Evolutionary conservation across 345 rosid genomes (phyloP).

Genomic region (Mercurialis annua): DNA sequence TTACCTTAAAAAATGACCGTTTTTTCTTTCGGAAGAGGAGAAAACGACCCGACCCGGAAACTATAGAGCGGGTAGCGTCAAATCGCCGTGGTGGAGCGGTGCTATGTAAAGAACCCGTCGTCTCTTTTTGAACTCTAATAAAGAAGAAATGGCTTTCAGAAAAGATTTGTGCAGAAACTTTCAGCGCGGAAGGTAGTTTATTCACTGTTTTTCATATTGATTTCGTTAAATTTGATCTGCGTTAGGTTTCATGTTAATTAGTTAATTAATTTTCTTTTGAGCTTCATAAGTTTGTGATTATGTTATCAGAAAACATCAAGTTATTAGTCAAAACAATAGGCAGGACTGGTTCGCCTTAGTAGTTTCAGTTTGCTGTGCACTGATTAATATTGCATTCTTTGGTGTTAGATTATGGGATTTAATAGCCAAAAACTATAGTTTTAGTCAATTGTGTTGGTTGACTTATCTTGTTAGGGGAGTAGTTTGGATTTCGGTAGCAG

Average conservation of each 20-base stretch:
- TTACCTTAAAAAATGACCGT: too few relatives aligned
- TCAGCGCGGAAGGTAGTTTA: slow-evolving; percentile 80
- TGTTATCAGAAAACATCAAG: background rate
- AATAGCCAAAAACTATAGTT: slow-evolving; percentile 8
- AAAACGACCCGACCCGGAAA: too few relatives aligned
- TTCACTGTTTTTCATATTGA: background rate
- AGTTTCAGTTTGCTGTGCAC: slow-evolving; percentile 42
- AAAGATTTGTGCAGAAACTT: slow-evolving; percentile 70
- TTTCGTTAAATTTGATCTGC: background rate
- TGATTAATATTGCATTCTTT: slow-evolving; percentile 38
- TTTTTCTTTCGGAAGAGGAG: too few relatives aligned
- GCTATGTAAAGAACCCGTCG: too few relatives aligned
- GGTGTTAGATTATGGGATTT: slow-evolving; percentile 41
- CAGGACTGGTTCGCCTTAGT: background rate
- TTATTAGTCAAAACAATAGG: background rate
- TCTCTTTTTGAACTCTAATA: too few relatives aligned
- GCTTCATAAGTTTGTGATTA: background rate
- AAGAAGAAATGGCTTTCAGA: slow-evolving; percentile 13
- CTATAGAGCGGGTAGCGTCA: too few relatives aligned
- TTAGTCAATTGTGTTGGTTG: slow-evolving; percentile 26
- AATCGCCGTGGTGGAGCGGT: too few relatives aligned
- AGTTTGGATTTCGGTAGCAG: slow-evolving; percentile 54
- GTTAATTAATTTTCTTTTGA: background rate
- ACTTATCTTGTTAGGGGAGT: slow-evolving; percentile 45
- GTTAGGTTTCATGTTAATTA: background rate